Evolutionary conservation across 2,329 filamentous ascomycete species (phyloP).

Genomic region (Spiromastix sp.): DNA sequence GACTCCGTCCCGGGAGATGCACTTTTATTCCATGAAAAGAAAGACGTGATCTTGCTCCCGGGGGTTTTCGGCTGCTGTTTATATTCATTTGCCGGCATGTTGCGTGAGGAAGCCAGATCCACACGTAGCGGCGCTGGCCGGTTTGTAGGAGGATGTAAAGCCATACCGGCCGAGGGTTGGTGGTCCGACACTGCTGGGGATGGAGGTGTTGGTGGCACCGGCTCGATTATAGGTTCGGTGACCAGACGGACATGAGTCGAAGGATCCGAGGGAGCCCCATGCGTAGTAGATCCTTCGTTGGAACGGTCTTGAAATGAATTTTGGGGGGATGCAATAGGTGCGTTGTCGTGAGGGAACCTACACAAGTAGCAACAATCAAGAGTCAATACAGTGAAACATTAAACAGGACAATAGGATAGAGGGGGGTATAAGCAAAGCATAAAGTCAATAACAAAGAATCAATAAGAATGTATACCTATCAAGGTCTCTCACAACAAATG

Average conservation of each 20-base stretch:
- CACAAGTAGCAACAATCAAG: no score
- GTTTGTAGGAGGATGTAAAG: conserved; percentile 30
- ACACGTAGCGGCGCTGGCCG: conserved; percentile 35
- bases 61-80: conserved; percentile 40
- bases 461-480: conserved; percentile 27
- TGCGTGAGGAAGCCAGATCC: conserved; percentile 28
- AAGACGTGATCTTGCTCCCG: conserved; percentile 50
- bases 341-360: conserved; percentile 31
- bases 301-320: conserved; percentile 20
- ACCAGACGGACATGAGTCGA: conserved; percentile 29
- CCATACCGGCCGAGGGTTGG: conserved; percentile 33
- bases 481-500: conserved; percentile 26
- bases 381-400: no score
- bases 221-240: conserved; percentile 41
- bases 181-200: conserved; percentile 11
- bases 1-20: conserved; percentile 47
- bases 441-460: conserved; percentile 5
- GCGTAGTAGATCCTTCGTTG: conserved; percentile 23
- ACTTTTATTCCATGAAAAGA: conserved; percentile 56
- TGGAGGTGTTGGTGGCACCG: conserved; percentile 56
- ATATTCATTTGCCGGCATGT: conserved; percentile 26
- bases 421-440: conserved; percentile 2
- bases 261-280: conserved; percentile 21
- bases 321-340: conserved; percentile 19
- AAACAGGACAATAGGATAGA: conserved; percentile 4